Percentiles rank a stretch among this genome's conserved stretches.
Conservation (phyloP, 352 stramenopile species). For the Globisporangium rhizosaccharum region DNA sequence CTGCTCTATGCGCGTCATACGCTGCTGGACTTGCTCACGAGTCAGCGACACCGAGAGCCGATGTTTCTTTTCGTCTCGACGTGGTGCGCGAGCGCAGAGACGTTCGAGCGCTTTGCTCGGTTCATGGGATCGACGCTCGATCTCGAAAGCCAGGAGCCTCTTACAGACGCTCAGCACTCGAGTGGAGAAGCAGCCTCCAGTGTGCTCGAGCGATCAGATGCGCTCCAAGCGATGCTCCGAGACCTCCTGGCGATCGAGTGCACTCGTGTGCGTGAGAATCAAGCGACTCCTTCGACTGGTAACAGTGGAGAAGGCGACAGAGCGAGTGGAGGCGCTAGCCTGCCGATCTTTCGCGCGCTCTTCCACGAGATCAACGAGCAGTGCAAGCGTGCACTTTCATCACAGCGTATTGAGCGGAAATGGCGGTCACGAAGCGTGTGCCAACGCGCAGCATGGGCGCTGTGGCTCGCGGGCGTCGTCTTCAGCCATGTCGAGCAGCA, state of each 20-base stretch:
- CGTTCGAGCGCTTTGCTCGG: conserved; percentile 11
- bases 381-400: background rate
- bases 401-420: background rate
- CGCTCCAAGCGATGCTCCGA: conserved; percentile 2
- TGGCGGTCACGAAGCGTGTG: background rate
- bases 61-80: conserved; percentile 17
- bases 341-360: conserved; percentile 22
- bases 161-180: background rate
- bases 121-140: conserved; percentile 23
- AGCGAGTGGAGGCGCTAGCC: too few species aligned
- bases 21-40: conserved; percentile 22
- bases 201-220: background rate
- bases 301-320: background rate
- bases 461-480: conserved; percentile 27
- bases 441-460: conserved; percentile 19
- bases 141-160: conserved; percentile 20
- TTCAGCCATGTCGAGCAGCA: conserved; percentile 6
- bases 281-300: background rate
- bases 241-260: conserved; percentile 3
- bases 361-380: conserved; percentile 20
- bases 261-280: background rate
- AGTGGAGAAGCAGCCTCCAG: too few species aligned
- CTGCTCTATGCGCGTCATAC: conserved; percentile 26
- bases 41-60: background rate
- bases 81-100: conserved; percentile 16